These are phyloP conservation scores for Blastobotrys ciferrii DNA, from an alignment of 1,139 yeast genomes.

Conservation along the genomic window DNA sequence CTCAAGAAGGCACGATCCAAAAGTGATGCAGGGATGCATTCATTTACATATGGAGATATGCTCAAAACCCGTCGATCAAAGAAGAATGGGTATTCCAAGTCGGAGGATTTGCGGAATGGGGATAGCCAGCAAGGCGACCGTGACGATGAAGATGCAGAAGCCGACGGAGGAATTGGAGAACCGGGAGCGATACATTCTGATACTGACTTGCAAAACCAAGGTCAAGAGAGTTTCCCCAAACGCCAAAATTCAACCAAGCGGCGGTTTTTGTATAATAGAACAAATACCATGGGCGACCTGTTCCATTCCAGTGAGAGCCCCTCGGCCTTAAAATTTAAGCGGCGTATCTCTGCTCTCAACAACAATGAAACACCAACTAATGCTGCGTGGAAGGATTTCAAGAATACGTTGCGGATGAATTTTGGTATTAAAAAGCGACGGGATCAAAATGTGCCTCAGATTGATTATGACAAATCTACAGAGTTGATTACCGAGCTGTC, in stretches of 20 bases:
- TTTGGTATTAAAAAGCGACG: constrained; percentile 29
- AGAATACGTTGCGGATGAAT: constrained; percentile 29
- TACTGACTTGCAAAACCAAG: constrained; percentile 16
- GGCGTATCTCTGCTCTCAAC: constrained; percentile 27
- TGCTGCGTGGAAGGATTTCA: constrained; percentile 31
- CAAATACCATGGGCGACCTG: constrained; percentile 16
- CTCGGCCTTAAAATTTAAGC: constrained; percentile 18
- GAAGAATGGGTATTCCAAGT: constrained; percentile 10
- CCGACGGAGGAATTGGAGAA: constrained; percentile 3
- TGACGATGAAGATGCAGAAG: constrained; percentile 3
- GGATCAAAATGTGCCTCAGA: constrained; percentile 28
- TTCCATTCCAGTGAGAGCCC: constrained; percentile 10
- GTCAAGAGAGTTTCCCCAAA: constrained; percentile 5
- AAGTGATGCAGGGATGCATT: constrained; percentile 25
- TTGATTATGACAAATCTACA: constrained; percentile 51
- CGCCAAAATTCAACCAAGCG: constrained; percentile 14
- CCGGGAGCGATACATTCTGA: constrained; percentile 19
- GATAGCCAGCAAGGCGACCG: background rate
- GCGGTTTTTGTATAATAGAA: constrained; percentile 10
- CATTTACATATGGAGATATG: constrained; percentile 11
- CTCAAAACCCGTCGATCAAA: background rate
- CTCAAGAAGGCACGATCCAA: constrained; percentile 24
- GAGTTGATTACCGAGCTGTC: constrained; percentile 61
- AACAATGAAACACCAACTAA: constrained; percentile 19
- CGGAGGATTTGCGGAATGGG: constrained; percentile 12